A percentile compares a stretch with the other conserved stretches of the same genome.
Evolutionary conservation across 768 basidiomycete genomes (phyloP).

Genomic region (Gymnopilus dilepis): DNA sequence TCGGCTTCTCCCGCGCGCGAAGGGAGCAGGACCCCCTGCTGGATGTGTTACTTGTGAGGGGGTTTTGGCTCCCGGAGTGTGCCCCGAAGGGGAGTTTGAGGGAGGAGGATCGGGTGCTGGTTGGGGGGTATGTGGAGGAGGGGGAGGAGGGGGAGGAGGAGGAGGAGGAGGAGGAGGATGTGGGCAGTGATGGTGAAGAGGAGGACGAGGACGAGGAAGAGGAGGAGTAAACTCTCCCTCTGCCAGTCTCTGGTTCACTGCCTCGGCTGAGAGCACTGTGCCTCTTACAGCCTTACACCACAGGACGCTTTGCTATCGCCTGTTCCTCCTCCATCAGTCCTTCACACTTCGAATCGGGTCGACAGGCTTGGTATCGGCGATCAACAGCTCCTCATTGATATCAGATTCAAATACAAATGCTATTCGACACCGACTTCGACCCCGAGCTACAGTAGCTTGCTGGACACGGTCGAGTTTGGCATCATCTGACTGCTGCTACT

Average conservation of each 20-base stretch:
- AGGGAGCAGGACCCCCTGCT: conserved; percentile 41
- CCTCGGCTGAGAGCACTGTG: too few species aligned
- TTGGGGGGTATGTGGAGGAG: conserved; percentile 36
- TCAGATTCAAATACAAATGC: too few species aligned
- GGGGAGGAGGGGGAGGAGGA: conserved; percentile 27
- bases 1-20: conserved; percentile 39
- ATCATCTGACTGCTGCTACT: too few species aligned
- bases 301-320: not conserved
- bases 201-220: not conserved
- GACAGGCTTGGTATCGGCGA: too few species aligned
- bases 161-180: conserved; percentile 7
- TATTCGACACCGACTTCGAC: too few species aligned
- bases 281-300: not conserved
- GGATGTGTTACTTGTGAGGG: conserved; percentile 42
- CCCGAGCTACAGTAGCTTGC: too few species aligned
- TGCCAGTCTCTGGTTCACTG: not conserved
- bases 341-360: too few species aligned
- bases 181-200: not conserved
- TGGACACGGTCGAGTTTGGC: too few species aligned
- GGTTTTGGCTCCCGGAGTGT: conserved; percentile 31
- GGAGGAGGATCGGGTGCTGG: conserved; percentile 28
- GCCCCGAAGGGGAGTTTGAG: not conserved
- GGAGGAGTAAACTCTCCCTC: not conserved
- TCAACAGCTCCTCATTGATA: too few species aligned
- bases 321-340: too few species aligned